phyloP scores from a whole-genome alignment of 768 basidiomycete species.

The Kwoniella shandongensis region DNA sequence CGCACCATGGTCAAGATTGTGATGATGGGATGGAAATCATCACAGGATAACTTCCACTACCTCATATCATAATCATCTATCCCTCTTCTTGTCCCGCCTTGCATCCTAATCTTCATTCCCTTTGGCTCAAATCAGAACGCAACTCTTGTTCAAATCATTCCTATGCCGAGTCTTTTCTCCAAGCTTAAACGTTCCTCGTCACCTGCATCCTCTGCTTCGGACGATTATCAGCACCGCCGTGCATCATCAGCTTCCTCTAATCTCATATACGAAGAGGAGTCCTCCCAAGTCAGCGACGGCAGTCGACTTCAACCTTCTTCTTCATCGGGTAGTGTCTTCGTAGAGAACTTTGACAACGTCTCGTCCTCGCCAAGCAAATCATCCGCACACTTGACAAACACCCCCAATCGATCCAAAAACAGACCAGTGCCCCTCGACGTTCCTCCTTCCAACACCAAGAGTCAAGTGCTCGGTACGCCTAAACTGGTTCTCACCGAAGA shows the following conservation, averaged over 20 bases:
- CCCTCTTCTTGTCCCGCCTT: too few species aligned
- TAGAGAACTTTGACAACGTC: slow-evolving; percentile 14
- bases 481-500: slow-evolving; percentile 42
- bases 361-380: slow-evolving; percentile 6
- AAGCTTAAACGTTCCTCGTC: slow-evolving; percentile 43
- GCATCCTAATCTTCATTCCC: too few species aligned
- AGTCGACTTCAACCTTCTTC: not conserved
- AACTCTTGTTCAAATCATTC: not conserved
- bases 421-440: slow-evolving; percentile 11
- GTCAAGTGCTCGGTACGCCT: slow-evolving; percentile 33
- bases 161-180: slow-evolving; percentile 41
- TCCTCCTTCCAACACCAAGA: slow-evolving; percentile 6
- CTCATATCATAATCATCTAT: too few species aligned
- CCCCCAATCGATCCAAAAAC: slow-evolving; percentile 9
- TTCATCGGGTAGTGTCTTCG: slow-evolving; percentile 16
- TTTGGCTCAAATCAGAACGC: too few species aligned
- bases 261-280: not conserved
- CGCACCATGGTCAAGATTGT: too few species aligned
- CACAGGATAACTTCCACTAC: too few species aligned
- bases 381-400: slow-evolving; percentile 8
- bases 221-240: not conserved
- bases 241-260: slow-evolving; percentile 16
- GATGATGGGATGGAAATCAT: too few species aligned
- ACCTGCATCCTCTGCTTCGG: slow-evolving; percentile 19
- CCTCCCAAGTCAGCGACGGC: not conserved